Evolutionary conservation across 192 early-diverging fungal genomes (phyloP).

Genomic region (Coemansia sp.): DNA sequence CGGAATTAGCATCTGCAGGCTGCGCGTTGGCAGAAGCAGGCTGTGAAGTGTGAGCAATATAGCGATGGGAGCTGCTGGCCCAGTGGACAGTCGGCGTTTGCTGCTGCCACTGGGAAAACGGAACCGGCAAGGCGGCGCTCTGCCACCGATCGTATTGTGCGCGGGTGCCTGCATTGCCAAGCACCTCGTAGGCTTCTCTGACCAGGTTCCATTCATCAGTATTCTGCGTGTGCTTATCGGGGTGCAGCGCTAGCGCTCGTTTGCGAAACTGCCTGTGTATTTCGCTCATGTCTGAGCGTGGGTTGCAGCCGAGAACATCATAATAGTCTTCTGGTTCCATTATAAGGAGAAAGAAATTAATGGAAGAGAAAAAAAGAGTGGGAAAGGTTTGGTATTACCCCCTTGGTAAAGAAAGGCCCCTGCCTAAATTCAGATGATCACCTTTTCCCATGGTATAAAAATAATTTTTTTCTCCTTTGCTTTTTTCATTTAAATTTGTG

Average conservation of each 20-base stretch:
- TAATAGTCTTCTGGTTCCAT: conserved; percentile 19
- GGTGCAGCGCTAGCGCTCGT: conserved; percentile 20
- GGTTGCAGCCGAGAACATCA: conserved; percentile 29
- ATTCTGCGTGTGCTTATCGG: conserved; percentile 15
- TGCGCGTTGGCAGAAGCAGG: too few species aligned
- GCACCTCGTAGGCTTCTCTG: conserved; percentile 29
- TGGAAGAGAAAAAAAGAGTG: background rate
- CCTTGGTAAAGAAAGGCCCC: background rate
- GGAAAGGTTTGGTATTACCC: too few species aligned
- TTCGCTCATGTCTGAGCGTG: conserved; percentile 16
- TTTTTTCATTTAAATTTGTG: conserved; percentile 6
- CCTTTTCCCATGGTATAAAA: too few species aligned
- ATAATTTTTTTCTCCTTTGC: conserved; percentile 6
- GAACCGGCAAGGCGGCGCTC: conserved; percentile 14
- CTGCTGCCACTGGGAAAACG: conserved; percentile 27
- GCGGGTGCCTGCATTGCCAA: conserved; percentile 17
- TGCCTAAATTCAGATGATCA: too few species aligned
- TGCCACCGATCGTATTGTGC: conserved; percentile 47
- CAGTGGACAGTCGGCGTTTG: conserved; percentile 36
- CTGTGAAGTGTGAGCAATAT: background rate
- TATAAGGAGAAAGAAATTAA: background rate
- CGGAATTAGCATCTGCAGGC: background rate
- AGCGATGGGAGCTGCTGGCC: conserved; percentile 18
- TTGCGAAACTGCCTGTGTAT: conserved; percentile 29
- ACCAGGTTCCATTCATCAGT: conserved; percentile 13